phyloP scores from a whole-genome alignment of 2,329 filamentous ascomycete species.

The Aureobasidium leucospermi region DNA sequence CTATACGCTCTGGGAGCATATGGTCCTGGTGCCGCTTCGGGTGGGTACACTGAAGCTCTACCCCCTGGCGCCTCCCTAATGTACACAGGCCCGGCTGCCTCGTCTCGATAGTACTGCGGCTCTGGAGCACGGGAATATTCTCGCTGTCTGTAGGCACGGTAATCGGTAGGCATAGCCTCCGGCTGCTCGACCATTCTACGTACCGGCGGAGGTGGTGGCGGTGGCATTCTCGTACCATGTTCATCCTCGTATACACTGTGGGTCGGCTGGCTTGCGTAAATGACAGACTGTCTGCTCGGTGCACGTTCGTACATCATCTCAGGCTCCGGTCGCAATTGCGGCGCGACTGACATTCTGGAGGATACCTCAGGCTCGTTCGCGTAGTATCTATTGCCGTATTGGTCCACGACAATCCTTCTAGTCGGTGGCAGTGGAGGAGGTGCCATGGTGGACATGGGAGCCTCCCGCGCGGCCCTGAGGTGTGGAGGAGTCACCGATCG shows the following conservation, averaged over 20 bases:
- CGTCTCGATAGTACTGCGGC: conserved; percentile 16
- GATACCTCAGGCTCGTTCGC: conserved; percentile 32
- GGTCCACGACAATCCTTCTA: conserved; percentile 66
- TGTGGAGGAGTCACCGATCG: conserved; percentile 34
- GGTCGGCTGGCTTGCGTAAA: conserved; percentile 18
- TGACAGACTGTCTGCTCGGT: conserved; percentile 38
- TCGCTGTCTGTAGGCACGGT: conserved; percentile 46
- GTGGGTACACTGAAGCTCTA: conserved; percentile 7
- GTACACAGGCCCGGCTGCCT: conserved; percentile 15
- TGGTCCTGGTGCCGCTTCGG: conserved; percentile 20
- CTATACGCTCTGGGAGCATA: conserved; percentile 23
- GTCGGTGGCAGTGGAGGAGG: conserved; percentile 41
- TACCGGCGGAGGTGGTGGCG: conserved; percentile 18
- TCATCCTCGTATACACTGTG: conserved; percentile 42
- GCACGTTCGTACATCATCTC: conserved; percentile 51
- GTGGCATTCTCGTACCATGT: conserved; percentile 24
- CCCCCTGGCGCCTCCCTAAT: conserved; percentile 16
- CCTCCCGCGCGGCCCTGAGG: conserved; percentile 17
- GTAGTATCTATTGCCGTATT: conserved; percentile 74
- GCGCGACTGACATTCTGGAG: conserved; percentile 48
- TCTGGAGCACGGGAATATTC: conserved; percentile 49
- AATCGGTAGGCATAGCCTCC: conserved; percentile 48
- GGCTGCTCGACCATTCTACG: conserved; percentile 19
- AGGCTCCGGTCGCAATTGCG: conserved; percentile 28
- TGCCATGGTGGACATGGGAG: conserved; percentile 37